Evolutionary conservation across 1,284 basidiomycete species (phyloP).

Genomic region (Ustilago loliicola): DNA sequence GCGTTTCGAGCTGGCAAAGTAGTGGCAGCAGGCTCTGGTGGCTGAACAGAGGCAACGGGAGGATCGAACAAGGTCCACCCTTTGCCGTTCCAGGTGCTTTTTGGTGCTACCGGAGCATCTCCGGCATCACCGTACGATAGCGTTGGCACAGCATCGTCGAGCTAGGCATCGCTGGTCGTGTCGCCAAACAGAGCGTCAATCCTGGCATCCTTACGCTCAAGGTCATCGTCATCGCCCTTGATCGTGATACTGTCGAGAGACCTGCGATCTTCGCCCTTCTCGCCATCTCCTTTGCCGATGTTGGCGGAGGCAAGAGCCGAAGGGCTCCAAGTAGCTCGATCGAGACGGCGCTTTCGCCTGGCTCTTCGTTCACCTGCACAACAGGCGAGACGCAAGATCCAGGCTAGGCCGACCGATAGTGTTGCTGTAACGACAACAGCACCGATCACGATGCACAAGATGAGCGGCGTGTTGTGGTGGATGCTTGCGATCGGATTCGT

Average conservation of each 20-base stretch:
- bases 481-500: conserved; percentile 28
- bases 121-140: conserved; percentile 16
- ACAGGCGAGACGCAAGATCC: conserved; percentile 46
- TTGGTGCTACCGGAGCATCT: conserved; percentile 10
- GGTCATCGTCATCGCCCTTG: conserved; percentile 28
- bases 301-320: conserved; percentile 8
- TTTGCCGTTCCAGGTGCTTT: conserved; percentile 44
- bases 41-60: conserved; percentile 25
- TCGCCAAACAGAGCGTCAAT: conserved; percentile 24
- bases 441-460: conserved; percentile 52
- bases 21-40: conserved; percentile 20
- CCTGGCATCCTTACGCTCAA: conserved; percentile 34
- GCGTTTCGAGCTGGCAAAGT: not conserved
- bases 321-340: conserved; percentile 33
- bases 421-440: conserved; percentile 45
- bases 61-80: conserved; percentile 48
- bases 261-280: conserved; percentile 7
- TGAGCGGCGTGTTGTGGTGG: conserved; percentile 47
- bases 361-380: conserved; percentile 29
- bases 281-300: not conserved
- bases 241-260: conserved; percentile 39
- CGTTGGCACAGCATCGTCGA: conserved; percentile 17
- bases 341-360: conserved; percentile 29
- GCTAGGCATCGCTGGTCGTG: not conserved
- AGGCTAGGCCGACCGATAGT: conserved; percentile 45